Base-by-base conservation (phyloP, 164 flowering plant genomes). In the Pachysandra terminalis region DNA sequence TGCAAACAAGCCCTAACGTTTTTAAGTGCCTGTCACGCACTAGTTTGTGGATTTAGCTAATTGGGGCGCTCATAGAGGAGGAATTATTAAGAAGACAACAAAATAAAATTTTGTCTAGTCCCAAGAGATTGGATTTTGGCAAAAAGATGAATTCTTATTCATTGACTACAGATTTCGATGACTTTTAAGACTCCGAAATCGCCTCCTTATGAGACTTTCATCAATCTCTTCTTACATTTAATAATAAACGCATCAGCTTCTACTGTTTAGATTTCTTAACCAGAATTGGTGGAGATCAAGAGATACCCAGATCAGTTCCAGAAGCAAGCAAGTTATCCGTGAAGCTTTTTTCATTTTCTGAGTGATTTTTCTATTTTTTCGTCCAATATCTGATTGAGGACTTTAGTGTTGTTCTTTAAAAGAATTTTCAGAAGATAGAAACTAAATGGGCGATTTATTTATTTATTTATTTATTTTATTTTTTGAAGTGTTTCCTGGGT, bases 171-270 rank as follows among this genome's bases (percentile, higher is more conserved):
- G 73, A 58, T 68, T 73, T 71, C 37, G 56, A 35, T 26, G 80
- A 67, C 77, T 75, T 80, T 77, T 79, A 77, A 71, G 64, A 61
- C 75, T 76, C 80, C 80, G 80, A 61, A 78, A 71, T 68, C n/a
- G 56, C 78, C 72, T 72, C 74, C 19, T 63, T 58, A 19, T 32
- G 56, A 40, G 19, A 61, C 45, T 73, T 25, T 64, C 35, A 24
- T 70, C 65, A 56, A 75, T 76, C 64, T 67, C 59, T 62, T 65
- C 71, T 28, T 32, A 17, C 55, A 13, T 19, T 21, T 45, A 45
- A 32, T 40, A 26, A 59, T 74, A 19, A 69, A 55, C 41, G 21
- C 62, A 13, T 52, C 48, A 21, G 24, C 45, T 48, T 41, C 24
- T 37, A 68, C 40, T 16, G 68, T 55, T 74, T 67, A 24, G 70